Base-by-base conservation (phyloP, 169 alveolate genomes). In the Theileria annulata region DNA sequence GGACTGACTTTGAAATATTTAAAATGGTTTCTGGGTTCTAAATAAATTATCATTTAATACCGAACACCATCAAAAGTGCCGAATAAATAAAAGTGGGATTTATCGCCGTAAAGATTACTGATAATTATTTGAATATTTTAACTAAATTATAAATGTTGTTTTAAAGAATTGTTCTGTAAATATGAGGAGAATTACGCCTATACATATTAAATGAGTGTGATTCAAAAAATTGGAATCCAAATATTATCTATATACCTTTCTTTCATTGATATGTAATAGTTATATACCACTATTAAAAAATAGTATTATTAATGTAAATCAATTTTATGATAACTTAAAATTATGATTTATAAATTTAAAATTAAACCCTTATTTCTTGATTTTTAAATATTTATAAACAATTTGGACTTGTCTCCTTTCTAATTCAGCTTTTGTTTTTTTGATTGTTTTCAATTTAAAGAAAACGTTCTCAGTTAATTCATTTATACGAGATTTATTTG, bases 331-430 rank as follows among this genome's bases (percentile, higher is more conserved):
- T 1, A 8, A 42, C 51, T 42, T 42, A 42, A 42, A 42, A 42
- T 42, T 42, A 42, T 42, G 51, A 42, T 42, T 17, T 10, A 8
- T 42, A 42, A 42, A 42, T 42, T 35, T 42, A 42, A 42, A 42
- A 42, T 42, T 42, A 42, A 42, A 42, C 19, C 3, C 13, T 42
- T n/a, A 62, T n/a, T 62, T n/a, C 42, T 30, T 62, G 31, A 62
- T 21, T 62, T 62, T 62, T 37, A 62, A 35, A 21, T 62, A 62
- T 27, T 62, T 62, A 47, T 62, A 62, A 37, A 23, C 42, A 28
- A 62, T 62, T 21, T 62, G 49, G 49, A 62, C 31, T 37, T 62
- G 48, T 47, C 71, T 62, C 48, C 25, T 62, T 21, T 62, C 71
- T 6, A 62, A 21, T 21, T 62, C 71, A 21, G 25, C 42, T 19